phyloP scores from a whole-genome alignment of 768 basidiomycete species.

The Strobilomyces dryophilus region DNA sequence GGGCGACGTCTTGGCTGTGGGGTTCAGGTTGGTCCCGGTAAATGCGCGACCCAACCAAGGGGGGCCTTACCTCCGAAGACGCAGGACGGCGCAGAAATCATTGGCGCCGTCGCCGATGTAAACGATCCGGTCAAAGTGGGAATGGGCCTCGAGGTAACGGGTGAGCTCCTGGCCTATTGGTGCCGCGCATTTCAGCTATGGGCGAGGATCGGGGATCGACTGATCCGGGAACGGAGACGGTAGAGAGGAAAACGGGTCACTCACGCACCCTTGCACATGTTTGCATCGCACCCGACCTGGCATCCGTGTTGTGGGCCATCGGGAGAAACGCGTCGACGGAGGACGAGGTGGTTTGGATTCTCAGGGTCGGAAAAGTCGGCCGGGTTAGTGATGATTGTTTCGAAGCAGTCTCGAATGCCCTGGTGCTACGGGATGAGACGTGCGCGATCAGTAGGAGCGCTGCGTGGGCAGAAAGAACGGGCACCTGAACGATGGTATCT shows the following conservation, averaged over 20 bases:
- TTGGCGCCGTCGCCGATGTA: constrained; percentile 95
- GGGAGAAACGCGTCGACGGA: constrained; percentile 75
- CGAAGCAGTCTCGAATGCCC: constrained; percentile 66
- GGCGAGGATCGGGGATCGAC: no score
- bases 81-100: constrained; percentile 91
- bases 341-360: constrained; percentile 59
- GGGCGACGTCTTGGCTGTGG: constrained; percentile 72
- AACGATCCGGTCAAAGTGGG: constrained; percentile 69
- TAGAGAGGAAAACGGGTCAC: no score
- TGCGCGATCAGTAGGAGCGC: no score
- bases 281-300: constrained; percentile 82
- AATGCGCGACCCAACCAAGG: no score
- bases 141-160: constrained; percentile 55
- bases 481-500: constrained; percentile 78
- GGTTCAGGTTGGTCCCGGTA: neutral
- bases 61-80: constrained; percentile 57
- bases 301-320: constrained; percentile 78
- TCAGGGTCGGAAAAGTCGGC: constrained; percentile 73
- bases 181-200: no score
- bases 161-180: constrained; percentile 84
- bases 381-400: constrained; percentile 88
- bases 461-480: neutral
- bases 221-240: no score
- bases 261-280: constrained; percentile 92
- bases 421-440: constrained; percentile 38